Base-by-base conservation (phyloP, 1,284 basidiomycete genomes). In the Ganoderma meredithae region DNA sequence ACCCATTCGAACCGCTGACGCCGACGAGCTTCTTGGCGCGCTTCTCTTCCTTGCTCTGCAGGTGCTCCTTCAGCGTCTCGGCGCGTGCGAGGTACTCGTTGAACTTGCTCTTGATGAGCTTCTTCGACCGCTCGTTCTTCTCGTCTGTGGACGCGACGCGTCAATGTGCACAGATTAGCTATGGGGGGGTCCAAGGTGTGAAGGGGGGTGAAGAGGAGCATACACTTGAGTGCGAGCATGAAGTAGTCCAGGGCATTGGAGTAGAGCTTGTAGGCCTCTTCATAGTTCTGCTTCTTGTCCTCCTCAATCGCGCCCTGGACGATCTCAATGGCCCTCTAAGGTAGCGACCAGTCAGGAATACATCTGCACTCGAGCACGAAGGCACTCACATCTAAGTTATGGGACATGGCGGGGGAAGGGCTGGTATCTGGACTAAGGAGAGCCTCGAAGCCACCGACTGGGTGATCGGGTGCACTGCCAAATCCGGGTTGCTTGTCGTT, bases 161-260 rank as follows among this genome's bases (percentile, higher is more conserved):
- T 19, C 61, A 19, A 25, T 7, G 25, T 52, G 59, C 7, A 25
- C 19, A n/a, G n/a, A 36, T 64, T 25, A 55, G 12, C 22, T 36
- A 9, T 2, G 12, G 15, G 25, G 7, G 13, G 43, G 9, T 31
- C 36, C 0, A 25, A 22, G 47, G n/a, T 7, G 47, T 49, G 47
- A 49, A 25, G 10, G 22, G 22, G 22, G 22, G 47, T 49, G 47
- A 49, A 49, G 2, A 5, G 33, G 25, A 82, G n/a, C 87, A 71
- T 71, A 92, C 90, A 94, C 80, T 93, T 94, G 81, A 92, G 86
- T 6, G 89, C 88, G 82, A 99, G 93, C 93, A 99, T 96, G 81
- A 99, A 99, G 82, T 98, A 99, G 79, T 99, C 97, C 68, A 99
- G 87, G 3, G 95, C 89, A 85, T 99, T 98, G 83, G 95, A 93